A percentile compares a stretch with the other conserved stretches of the same genome.
These are phyloP conservation scores for Lepiota venenata DNA, from an alignment of 768 basidiomycete species.

Conservation along the genomic window DNA sequence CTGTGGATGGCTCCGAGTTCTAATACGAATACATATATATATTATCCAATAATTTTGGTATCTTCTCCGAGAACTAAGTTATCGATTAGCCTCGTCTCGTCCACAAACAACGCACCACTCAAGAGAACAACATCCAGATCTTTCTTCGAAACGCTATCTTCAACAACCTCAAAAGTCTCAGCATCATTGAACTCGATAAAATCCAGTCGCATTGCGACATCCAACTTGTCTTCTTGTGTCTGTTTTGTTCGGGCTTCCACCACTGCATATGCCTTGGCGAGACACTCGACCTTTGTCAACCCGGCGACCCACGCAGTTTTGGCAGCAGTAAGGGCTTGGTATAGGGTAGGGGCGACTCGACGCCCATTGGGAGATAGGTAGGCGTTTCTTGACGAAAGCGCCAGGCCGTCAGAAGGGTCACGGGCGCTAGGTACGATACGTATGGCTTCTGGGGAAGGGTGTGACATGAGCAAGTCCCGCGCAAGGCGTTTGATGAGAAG, in stretches of 20 bases:
- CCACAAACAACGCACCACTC: constrained; percentile 86
- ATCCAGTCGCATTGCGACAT: constrained; percentile 63
- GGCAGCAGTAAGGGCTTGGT: constrained; percentile 62
- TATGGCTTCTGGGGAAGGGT: constrained; percentile 70
- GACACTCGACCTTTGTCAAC: constrained; percentile 44
- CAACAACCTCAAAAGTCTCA: constrained; percentile 65
- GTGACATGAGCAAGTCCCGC: constrained; percentile 75
- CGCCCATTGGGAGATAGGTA: constrained; percentile 72
- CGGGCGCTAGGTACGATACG: constrained; percentile 88
- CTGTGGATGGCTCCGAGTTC: no score
- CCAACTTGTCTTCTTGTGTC: constrained; percentile 28
- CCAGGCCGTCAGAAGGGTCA: constrained; percentile 60
- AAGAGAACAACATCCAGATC: constrained; percentile 51
- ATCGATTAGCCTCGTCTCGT: constrained; percentile 88
- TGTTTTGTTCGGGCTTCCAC: constrained; percentile 29
- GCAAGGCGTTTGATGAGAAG: constrained; percentile 77
- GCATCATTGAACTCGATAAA: constrained; percentile 90
- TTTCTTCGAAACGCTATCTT: constrained; percentile 23
- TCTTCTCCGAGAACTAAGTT: constrained; percentile 75
- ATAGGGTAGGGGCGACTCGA: constrained; percentile 62
- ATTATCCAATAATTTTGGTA: constrained; percentile 29
- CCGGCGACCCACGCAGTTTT: constrained; percentile 52
- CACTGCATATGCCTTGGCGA: constrained; percentile 39
- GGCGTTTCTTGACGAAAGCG: constrained; percentile 88
- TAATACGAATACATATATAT: neutral